phyloP scores from a whole-genome alignment of 148 eudicot species.

The Rhododendron ferrugineum region DNA sequence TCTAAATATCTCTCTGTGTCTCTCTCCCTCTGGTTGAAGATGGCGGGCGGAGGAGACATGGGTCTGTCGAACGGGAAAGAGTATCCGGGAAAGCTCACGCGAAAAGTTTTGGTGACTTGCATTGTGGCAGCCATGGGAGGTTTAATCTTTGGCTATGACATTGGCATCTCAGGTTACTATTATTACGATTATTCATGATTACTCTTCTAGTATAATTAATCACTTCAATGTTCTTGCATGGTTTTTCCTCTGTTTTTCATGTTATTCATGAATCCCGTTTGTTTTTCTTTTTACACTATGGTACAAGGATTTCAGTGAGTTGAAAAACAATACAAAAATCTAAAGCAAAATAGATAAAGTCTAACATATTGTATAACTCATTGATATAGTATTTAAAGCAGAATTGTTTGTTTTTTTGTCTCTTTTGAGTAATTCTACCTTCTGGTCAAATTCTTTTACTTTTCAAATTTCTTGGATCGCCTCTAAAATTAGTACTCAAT shows the following conservation, averaged over 20 bases:
- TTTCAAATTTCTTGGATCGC: too few relatives aligned
- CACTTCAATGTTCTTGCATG: background rate
- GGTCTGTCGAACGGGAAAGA: background rate
- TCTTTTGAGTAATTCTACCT: too few relatives aligned
- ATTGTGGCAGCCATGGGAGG: constrained; percentile 35
- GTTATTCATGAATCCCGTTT: background rate
- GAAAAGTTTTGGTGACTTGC: constrained; percentile 21
- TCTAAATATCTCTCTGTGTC: background rate
- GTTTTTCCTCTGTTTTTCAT: background rate
- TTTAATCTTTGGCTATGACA: constrained; percentile 46
- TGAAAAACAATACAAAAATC: too few relatives aligned
- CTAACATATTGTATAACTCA: too few relatives aligned
- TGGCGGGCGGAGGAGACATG: background rate
- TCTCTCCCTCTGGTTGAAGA: background rate
- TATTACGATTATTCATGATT: background rate
- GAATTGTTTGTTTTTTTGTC: too few relatives aligned
- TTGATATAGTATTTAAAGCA: too few relatives aligned
- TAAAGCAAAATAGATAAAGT: too few relatives aligned
- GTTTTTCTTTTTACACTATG: too few relatives aligned
- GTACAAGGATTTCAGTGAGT: too few relatives aligned
- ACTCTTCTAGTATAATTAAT: background rate
- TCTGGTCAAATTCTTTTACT: too few relatives aligned
- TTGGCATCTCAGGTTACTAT: constrained; percentile 29
- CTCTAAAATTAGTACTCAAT: too few relatives aligned
- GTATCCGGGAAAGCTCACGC: constrained; percentile 24